Percentiles rank a stretch among this genome's conserved stretches.
These are phyloP conservation scores for Quercus dentata DNA, from an alignment of 306 rosid species.

Conservation along the genomic window DNA sequence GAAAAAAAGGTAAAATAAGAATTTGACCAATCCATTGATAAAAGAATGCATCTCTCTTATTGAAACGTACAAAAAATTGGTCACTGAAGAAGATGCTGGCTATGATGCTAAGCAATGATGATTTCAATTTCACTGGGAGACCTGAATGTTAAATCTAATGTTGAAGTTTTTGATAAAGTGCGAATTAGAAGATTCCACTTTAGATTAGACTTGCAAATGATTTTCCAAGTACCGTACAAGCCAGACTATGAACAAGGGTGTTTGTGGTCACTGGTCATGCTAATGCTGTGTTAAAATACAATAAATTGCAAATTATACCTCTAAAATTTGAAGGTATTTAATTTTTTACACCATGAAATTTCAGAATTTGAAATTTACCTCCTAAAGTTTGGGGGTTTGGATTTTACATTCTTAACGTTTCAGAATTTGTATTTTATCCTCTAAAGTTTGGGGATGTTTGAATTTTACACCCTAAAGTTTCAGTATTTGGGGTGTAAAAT, in stretches of 20 bases:
- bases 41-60: neutral
- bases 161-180: neutral
- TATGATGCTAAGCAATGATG: slow-evolving; percentile 18
- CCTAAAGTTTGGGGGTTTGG: too few species aligned
- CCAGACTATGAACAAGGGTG: too few species aligned
- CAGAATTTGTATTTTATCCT: too few species aligned
- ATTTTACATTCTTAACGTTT: too few species aligned
- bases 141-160: neutral
- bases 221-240: neutral
- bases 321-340: too few species aligned
- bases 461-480: too few species aligned
- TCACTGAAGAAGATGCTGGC: slow-evolving; percentile 3
- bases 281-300: too few species aligned
- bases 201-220: neutral
- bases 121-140: slow-evolving; percentile 1
- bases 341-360: too few species aligned
- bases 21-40: neutral
- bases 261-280: too few species aligned
- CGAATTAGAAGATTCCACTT: neutral
- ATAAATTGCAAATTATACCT: accelerated
- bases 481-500: too few species aligned
- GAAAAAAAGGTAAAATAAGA: neutral
- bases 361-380: too few species aligned
- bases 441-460: too few species aligned
- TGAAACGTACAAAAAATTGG: neutral